Base-by-base conservation (phyloP, 441 rosid genomes). In the Gossypium lobatum region DNA sequence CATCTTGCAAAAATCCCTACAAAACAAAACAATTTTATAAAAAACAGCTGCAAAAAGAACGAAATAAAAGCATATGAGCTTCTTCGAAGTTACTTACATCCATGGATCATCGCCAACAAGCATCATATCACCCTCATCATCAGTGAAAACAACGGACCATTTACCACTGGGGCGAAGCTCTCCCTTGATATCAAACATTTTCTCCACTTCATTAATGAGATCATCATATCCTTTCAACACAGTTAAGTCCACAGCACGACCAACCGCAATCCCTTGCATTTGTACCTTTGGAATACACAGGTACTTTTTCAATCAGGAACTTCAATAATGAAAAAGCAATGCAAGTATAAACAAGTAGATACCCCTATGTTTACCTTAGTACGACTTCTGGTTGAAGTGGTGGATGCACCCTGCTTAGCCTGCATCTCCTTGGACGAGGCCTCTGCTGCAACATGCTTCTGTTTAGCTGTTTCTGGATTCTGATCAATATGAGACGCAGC, bases 1-100 rank as follows among this genome's bases (percentile, higher is more conserved):
- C 92, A 93, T 84, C 85, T 84, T 89, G 82, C 99, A 91, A 78
- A 95, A 95, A 79, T 95, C 98, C 81, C 98, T 95, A 88, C 83
- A 76, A 58, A 39, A 13, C 34, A 50, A 53, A 69, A 57, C 14
- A 21, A 17, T 55, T 55, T n/a, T 11, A 5, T 16, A 11, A 26
- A 26, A 54, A 57, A 50, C 42, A 26, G 11, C 21, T n/a, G 26
- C 17, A 6, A 4, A 18, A 3, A 58, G 34, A 54, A 64, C 10
- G 8, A 14, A 18, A 3, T 2, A 42, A 18, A 14, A 13, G 39
- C 4, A 64, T n/a, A 18, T 16, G 18, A 25, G 9, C 25, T 62
- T 53, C 46, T 4, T 58, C 31, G 4, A 54, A 53, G 17, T 74
- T 53, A 84, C 96, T 90, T 82, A 95, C 98, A 21, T 73, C 97